Percentiles rank a stretch among this genome's conserved stretches.
phyloP scores from a whole-genome alignment of 2,329 filamentous ascomycete genomes.

The Arthrobotrys sphaeroides region DNA sequence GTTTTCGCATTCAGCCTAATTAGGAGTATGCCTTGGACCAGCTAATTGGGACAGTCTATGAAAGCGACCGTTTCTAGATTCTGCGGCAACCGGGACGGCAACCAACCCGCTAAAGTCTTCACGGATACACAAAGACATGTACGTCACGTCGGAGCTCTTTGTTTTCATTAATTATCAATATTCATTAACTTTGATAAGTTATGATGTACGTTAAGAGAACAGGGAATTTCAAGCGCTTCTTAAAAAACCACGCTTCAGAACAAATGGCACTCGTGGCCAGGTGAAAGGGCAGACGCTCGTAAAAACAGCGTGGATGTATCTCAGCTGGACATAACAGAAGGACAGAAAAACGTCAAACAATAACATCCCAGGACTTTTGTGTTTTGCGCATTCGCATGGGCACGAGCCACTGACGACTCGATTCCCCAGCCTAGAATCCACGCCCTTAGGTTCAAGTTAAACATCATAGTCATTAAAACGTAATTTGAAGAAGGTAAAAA shows the following conservation, averaged over 20 bases:
- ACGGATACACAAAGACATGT: constrained; percentile 10
- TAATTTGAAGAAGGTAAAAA: neutral
- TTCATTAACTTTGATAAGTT: constrained; percentile 30
- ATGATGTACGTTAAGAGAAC: constrained; percentile 29
- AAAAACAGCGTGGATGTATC: constrained; percentile 8
- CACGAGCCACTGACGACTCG: neutral
- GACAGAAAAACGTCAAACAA: constrained; percentile 8
- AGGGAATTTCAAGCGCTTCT: constrained; percentile 11
- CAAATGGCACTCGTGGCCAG: neutral
- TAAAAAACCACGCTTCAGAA: constrained; percentile 13
- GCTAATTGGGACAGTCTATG: constrained; percentile 1
- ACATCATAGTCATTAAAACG: constrained; percentile 52
- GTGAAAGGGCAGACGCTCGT: constrained; percentile 9
- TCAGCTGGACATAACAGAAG: neutral
- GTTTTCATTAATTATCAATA: constrained; percentile 41
- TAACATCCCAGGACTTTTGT: neutral
- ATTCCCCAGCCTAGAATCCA: neutral
- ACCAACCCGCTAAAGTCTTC: neutral
- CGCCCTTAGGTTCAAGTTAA: constrained; percentile 11
- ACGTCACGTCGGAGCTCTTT: constrained; percentile 17
- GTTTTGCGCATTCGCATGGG: neutral
- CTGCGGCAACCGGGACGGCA: neutral
- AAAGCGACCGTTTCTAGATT: neutral
- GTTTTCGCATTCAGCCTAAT: constrained; percentile 26
- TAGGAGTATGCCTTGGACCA: too few relatives aligned